Evolutionary conservation across 176 grass and related monocot genomes (phyloP).

Genomic region (Alopecurus myosuroides): DNA sequence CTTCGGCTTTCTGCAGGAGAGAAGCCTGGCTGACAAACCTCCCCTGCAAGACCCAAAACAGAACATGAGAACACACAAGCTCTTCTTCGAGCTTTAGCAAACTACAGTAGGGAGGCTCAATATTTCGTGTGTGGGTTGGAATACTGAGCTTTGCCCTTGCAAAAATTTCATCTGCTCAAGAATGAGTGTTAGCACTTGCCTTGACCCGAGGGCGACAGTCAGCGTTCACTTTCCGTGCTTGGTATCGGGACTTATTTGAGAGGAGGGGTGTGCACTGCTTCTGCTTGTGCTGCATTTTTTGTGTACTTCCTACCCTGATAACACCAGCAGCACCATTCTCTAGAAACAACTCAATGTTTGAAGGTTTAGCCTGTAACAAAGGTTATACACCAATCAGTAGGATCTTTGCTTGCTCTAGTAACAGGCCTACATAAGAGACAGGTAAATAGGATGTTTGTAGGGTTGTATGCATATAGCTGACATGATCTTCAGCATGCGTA

Average conservation of each 20-base stretch:
- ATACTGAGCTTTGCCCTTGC: not conserved
- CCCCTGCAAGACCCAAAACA: conserved; percentile 50
- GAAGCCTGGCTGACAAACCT: conserved; percentile 75
- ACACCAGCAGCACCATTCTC: conserved; percentile 36
- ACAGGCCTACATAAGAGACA: not conserved
- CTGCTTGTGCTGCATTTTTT: conserved; percentile 67
- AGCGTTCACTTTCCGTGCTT: conserved; percentile 53
- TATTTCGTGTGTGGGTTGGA: not conserved
- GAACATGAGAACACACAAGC: not conserved
- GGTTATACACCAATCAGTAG: not conserved
- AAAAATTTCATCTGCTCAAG: not conserved
- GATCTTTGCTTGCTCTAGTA: not conserved
- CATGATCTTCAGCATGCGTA: not conserved
- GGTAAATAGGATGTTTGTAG: not conserved
- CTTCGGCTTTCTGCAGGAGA: conserved; percentile 46
- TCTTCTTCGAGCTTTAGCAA: not conserved
- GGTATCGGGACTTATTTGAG: conserved; percentile 74
- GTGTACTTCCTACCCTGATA: conserved; percentile 50
- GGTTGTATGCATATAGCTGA: not conserved
- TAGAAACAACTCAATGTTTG: conserved; percentile 53
- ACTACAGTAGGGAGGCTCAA: not conserved
- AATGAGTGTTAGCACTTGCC: conserved; percentile 51
- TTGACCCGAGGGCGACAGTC: conserved; percentile 85
- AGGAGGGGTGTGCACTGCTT: conserved; percentile 65
- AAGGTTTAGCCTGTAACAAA: conserved; percentile 45